Evolutionary conservation across 805 yeast genomes (phyloP).

Genomic region (Candida lessepsii): DNA sequence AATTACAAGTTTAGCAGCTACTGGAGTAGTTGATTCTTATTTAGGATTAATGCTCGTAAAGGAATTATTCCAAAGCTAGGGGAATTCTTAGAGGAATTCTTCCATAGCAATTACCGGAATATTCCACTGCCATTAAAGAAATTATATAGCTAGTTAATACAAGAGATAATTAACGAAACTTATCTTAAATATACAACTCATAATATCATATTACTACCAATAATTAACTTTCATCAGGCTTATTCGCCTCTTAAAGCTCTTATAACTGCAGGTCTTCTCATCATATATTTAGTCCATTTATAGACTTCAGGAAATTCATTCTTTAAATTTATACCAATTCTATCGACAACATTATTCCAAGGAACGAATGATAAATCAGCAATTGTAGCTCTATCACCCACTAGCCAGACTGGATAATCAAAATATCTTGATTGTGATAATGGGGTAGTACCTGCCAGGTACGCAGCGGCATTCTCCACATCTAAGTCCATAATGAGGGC

Average conservation of each 20-base stretch:
- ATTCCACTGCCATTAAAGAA: no score
- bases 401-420: slow-evolving; percentile 94
- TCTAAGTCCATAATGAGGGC: slow-evolving; percentile 87
- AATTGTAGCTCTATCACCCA: slow-evolving; percentile 74
- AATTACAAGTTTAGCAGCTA: slow-evolving; percentile 27
- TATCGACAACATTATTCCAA: slow-evolving; percentile 94
- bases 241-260: slow-evolving; percentile 78
- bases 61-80: slow-evolving; percentile 12
- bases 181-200: no score
- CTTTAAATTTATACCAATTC: slow-evolving; percentile 85
- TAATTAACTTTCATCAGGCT: not conserved
- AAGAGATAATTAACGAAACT: no score
- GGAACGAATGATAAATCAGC: slow-evolving; percentile 94
- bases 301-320: slow-evolving; percentile 92
- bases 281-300: slow-evolving; percentile 94
- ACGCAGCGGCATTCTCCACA: slow-evolving; percentile 81
- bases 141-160: no score
- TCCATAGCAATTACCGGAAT: no score
- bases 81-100: no score
- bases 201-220: slow-evolving; percentile 2
- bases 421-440: slow-evolving; percentile 80
- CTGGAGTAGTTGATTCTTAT: slow-evolving; percentile 23
- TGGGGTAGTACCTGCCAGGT: slow-evolving; percentile 86
- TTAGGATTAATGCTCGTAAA: slow-evolving; percentile 24
- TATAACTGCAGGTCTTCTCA: slow-evolving; percentile 90